A percentile compares a stretch with the other conserved stretches of the same genome.
Conservation (phyloP, 2,329 filamentous ascomycete genomes). For the Rhytidhysteron rufulum region DNA sequence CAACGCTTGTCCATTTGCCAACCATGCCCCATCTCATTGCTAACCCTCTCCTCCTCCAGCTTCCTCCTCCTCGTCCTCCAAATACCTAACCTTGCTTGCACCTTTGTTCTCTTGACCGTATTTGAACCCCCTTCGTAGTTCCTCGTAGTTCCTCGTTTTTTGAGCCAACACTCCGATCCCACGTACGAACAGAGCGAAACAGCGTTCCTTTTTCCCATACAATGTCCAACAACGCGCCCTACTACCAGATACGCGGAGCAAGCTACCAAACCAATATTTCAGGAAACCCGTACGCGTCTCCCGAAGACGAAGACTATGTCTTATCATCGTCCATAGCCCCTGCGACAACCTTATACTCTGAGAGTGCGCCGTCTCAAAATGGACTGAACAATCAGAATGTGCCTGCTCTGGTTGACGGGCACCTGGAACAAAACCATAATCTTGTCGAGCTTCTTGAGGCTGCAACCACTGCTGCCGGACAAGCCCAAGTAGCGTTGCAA, state of each 20-base stretch:
- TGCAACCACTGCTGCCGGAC: constrained; percentile 31
- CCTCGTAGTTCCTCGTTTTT: constrained; percentile 2
- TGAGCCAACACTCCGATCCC: constrained; percentile 3
- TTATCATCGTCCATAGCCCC: constrained; percentile 14
- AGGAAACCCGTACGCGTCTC: constrained; percentile 8
- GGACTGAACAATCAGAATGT: constrained; percentile 5
- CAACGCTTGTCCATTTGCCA: constrained; percentile 2
- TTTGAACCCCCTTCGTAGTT: too few relatives aligned
- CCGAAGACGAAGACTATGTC: constrained; percentile 19
- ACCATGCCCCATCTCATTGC: constrained; percentile 16
- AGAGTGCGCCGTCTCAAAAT: constrained; percentile 14
- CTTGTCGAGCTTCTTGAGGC: constrained; percentile 34
- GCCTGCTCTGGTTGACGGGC: neutral
- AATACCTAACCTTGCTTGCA: constrained; percentile 14
- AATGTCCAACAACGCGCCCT: constrained; percentile 35
- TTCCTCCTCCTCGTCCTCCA: constrained; percentile 4
- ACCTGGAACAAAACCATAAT: constrained; percentile 26
- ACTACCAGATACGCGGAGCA: constrained; percentile 31
- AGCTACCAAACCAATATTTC: constrained; percentile 22
- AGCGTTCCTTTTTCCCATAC: neutral
- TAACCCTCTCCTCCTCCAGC: constrained; percentile 6
- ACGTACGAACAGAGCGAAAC: neutral
- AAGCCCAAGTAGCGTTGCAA: constrained; percentile 15
- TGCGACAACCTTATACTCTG: constrained; percentile 13
- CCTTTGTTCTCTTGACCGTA: too few relatives aligned